phyloP scores from a whole-genome alignment of 306 rosid species.

The Boehmeria nivea region DNA sequence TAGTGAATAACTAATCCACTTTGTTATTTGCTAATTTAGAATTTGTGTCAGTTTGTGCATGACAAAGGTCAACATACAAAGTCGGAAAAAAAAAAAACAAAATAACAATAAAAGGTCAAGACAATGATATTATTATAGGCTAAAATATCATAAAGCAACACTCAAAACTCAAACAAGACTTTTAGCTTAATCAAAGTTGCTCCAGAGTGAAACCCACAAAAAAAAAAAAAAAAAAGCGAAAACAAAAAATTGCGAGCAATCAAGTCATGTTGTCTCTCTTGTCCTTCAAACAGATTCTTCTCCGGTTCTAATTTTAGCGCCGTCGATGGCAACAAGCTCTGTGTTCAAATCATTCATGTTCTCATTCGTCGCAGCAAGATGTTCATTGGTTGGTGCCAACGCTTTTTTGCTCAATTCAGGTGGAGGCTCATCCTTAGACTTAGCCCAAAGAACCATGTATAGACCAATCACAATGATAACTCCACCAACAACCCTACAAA shows the following conservation, averaged over 20 bases:
- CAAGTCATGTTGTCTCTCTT: neutral
- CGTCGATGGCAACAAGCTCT: neutral
- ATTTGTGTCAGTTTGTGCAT: too few species aligned
- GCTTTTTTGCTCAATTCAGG: slow-evolving; percentile 3
- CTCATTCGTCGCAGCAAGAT: too few species aligned
- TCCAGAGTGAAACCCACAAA: too few species aligned
- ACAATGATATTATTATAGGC: neutral
- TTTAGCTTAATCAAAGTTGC: too few species aligned
- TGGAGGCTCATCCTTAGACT: slow-evolving; percentile 32
- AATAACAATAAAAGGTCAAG: too few species aligned
- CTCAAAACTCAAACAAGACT: neutral
- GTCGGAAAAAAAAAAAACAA: too few species aligned
- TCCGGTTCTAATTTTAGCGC: neutral
- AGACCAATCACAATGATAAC: slow-evolving; percentile 34
- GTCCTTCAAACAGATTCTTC: slow-evolving; percentile 6
- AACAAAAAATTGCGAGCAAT: neutral
- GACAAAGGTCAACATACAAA: too few species aligned
- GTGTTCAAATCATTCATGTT: neutral
- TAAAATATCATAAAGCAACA: neutral
- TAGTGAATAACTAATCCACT: too few species aligned
- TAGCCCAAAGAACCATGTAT: slow-evolving; percentile 51
- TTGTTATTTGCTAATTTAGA: too few species aligned
- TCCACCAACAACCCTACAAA: slow-evolving; percentile 42
- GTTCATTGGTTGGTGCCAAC: slow-evolving; percentile 10
- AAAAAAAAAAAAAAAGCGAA: neutral